Base-by-base conservation (phyloP, 2,329 filamentous ascomycete genomes). In the Cordyceps tenuipes region DNA sequence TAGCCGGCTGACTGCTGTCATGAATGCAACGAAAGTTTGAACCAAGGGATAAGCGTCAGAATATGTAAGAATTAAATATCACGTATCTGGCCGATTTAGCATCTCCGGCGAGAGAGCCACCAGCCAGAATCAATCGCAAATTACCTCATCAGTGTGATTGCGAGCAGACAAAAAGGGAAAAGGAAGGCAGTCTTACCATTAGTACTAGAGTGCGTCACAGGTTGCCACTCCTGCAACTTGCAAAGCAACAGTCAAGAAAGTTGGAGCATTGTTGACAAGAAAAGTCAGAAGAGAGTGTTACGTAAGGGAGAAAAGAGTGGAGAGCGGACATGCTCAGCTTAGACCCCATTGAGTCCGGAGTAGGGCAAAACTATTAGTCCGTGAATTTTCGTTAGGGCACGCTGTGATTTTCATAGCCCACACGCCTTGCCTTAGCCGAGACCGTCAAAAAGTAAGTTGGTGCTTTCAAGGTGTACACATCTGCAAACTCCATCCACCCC, bases 31-130 rank as follows among this genome's bases (percentile, higher is more conserved):
- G 68, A 71, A 68, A 74, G 50, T 53, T 61, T 49, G 49, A 29
- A 17, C 39, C n/a, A 48, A 51, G 48, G 60, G 62, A 41, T 47
- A 49, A 60, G 46, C 62, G 64, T 96, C 91, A 96, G 91, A 90
- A 96, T 96, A 96, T 96, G 91, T 96, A 96, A 96, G 91, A 93
- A 85, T 72, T 72, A 77, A 91, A 90, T 95, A 89, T 96, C 91
- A 96, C 79, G 75, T 83, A 73, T 78, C 82, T 78, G 77, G 72
- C 77, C 81, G 87, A 86, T 91, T 87, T 87, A 82, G 87, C 88
- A 80, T 82, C 89, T 85, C 91, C 84, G 91, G 92, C 91, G 88
- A 77, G 91, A 85, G 89, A 79, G 82, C 90, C 91, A 92, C 85
- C 85, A 79, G 75, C 75, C 75, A 78, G 81, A 83, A 88, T 97